Evolutionary conservation across 345 rosid genomes (phyloP), one percentile per base, ranked within the genome.

Genomic region (Aurinia saxatilis): DNA sequence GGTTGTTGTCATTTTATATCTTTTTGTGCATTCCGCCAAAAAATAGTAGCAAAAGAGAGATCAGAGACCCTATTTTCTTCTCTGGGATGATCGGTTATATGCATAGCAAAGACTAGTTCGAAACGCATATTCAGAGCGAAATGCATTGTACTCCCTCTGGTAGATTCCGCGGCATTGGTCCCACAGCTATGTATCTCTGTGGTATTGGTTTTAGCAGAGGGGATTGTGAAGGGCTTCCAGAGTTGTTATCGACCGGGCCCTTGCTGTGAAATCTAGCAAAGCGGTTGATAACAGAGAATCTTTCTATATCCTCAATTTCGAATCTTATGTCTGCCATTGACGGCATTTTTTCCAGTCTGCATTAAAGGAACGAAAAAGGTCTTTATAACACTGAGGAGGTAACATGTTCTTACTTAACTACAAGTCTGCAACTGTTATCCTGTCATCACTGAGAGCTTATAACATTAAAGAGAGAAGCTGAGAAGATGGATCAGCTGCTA

Each of bases 241-340:
- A 42, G 31, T 27, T 27, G 6, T 27, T 27, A 27, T 27, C 31
- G 27, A 69, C 74, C 54, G 68, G 86, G 18, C 66, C 82, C 59
- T 84, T 81, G 59, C 74, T 76, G 71, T 90, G 97, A 67, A 84
- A 90, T 81, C 74, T 84, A n/a, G 97, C 95, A 66, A 90, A 90
- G 7, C 97, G 89, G 72, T 90, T 90, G 63, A 86, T 84, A 67
- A 86, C 82, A 21, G 86, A 73, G 76, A 75, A 81, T 65, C 77
- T 82, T 71, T 86, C 97, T 74, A 86, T 38, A 45, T 90, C 97
- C 65, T 82, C 86, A 35, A 75, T 80, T 78, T 90, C 97, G 65
- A 81, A 66, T 72, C 74, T 76, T 68, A 90, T 33, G 68, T 86
- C 90, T 23, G 73, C 48, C 19, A 82, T 56, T 18, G 82, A 77